phyloP scores from a whole-genome alignment of 75 land plant species.

The Isoetes taiwanensis region DNA sequence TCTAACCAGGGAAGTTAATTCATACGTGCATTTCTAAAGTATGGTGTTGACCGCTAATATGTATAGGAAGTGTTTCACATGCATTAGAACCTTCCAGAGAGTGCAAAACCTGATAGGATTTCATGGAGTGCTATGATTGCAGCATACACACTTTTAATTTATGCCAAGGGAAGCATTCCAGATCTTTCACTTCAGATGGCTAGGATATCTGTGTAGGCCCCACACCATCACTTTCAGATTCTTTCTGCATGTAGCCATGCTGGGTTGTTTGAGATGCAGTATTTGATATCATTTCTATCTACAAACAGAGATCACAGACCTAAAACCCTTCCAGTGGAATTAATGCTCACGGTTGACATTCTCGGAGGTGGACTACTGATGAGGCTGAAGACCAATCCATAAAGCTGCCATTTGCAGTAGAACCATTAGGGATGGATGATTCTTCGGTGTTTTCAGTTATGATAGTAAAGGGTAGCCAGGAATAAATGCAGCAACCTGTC shows the following conservation, averaged over 20 bases:
- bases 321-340: not conserved
- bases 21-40: not conserved
- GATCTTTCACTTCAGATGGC: not conserved
- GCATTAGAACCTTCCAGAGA: not conserved
- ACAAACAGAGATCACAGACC: not conserved
- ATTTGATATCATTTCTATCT: not conserved
- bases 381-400: not conserved
- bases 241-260: not conserved
- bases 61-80: not conserved
- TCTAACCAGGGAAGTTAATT: not conserved
- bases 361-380: not conserved
- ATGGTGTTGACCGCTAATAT: not conserved
- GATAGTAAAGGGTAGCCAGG: not conserved
- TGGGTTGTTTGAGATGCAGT: not conserved
- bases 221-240: not conserved
- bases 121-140: not conserved
- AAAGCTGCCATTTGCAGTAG: not conserved
- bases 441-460: not conserved
- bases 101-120: not conserved
- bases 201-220: not conserved
- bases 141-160: not conserved
- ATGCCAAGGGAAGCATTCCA: not conserved
- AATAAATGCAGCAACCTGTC: too few relatives aligned
- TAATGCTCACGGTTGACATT: not conserved
- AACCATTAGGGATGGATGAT: not conserved